A percentile compares a stretch with the other conserved stretches of the same genome.
Evolutionary conservation across 768 basidiomycete species (phyloP).

Genomic region (Macrocybe gigantea): DNA sequence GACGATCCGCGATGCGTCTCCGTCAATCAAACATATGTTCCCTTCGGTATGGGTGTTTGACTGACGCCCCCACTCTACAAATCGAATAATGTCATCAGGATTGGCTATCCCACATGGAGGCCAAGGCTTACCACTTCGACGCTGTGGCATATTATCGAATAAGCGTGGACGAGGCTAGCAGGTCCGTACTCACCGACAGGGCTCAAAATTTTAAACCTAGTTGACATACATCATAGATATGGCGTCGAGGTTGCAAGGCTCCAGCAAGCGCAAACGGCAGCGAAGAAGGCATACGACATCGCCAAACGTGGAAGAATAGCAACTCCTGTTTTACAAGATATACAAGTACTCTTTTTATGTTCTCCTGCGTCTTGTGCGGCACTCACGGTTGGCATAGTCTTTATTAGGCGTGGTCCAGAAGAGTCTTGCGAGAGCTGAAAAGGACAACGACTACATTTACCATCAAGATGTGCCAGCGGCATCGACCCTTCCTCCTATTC

Average conservation of each 20-base stretch:
- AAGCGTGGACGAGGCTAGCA: slow-evolving; percentile 76
- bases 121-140: slow-evolving; percentile 80
- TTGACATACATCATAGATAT: slow-evolving; percentile 46
- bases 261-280: slow-evolving; percentile 54
- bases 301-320: slow-evolving; percentile 61
- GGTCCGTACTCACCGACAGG: slow-evolving; percentile 30
- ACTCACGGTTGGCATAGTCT: slow-evolving; percentile 44
- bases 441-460: slow-evolving; percentile 96
- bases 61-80: background rate
- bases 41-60: slow-evolving; percentile 40
- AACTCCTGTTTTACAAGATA: slow-evolving; percentile 65
- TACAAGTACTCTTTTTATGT: slow-evolving; percentile 48
- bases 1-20: slow-evolving; percentile 35
- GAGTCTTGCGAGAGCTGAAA: slow-evolving; percentile 63
- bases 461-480: slow-evolving; percentile 79
- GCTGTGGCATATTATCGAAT: slow-evolving; percentile 88
- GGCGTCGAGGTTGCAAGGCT: slow-evolving; percentile 84
- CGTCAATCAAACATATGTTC: slow-evolving; percentile 40
- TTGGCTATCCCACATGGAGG: slow-evolving; percentile 77
- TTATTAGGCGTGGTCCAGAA: slow-evolving; percentile 67
- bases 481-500: slow-evolving; percentile 60
- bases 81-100: slow-evolving; percentile 34
- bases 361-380: background rate
- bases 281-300: slow-evolving; percentile 64
- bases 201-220: background rate